Conservation (phyloP, 495 filamentous ascomycete genomes). For the Xylaria longipes region DNA sequence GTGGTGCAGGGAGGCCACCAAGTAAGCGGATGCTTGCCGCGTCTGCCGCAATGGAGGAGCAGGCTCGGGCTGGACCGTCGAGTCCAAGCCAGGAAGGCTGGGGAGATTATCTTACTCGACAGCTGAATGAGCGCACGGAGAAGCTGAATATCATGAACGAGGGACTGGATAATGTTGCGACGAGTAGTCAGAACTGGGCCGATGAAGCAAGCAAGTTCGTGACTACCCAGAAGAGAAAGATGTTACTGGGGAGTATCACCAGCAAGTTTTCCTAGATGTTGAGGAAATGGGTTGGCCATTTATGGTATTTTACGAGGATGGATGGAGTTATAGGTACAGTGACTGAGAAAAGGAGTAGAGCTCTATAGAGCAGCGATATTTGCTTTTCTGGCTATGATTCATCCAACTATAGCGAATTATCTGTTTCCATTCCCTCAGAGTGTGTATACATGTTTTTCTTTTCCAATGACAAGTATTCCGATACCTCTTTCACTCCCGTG, state of each 20-base stretch:
- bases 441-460: not conserved
- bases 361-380: not conserved
- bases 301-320: not conserved
- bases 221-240: constrained; percentile 80
- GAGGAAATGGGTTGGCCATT: not conserved
- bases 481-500: not conserved
- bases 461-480: not conserved
- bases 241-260: constrained; percentile 69
- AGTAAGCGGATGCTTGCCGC: constrained; percentile 72
- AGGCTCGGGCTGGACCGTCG: constrained; percentile 51
- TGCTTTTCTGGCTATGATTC: not conserved
- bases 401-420: not conserved
- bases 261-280: constrained; percentile 48
- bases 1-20: constrained; percentile 84
- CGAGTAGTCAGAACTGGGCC: constrained; percentile 80
- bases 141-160: constrained; percentile 83
- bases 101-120: constrained; percentile 74
- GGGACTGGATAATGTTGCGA: constrained; percentile 78
- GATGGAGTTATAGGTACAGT: not conserved
- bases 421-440: not conserved
- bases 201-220: constrained; percentile 88
- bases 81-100: constrained; percentile 61
- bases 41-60: constrained; percentile 51
- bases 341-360: not conserved
- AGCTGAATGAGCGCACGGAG: constrained; percentile 89